Conservation (phyloP, 176 grass and related monocot species). For the Paspalum vaginatum region DNA sequence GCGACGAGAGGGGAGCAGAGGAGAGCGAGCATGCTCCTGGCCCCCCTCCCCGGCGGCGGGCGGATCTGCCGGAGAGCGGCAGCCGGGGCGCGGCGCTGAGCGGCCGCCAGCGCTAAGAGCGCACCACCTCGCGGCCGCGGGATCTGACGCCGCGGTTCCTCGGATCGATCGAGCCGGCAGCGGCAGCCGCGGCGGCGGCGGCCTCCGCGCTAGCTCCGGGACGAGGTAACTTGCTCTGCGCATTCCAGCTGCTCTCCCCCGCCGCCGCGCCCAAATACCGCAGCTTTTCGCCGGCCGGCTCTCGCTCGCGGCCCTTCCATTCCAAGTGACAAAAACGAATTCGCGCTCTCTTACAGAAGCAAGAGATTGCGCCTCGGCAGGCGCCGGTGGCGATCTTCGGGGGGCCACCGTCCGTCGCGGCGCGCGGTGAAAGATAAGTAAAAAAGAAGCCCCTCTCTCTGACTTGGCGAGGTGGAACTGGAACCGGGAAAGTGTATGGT, state of each 20-base stretch:
- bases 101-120: background rate
- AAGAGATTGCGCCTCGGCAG: background rate
- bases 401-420: background rate
- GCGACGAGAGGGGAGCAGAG: background rate
- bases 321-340: background rate
- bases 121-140: conserved; percentile 11
- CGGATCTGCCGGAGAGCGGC: conserved; percentile 50
- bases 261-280: conserved; percentile 42
- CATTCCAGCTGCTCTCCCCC: conserved; percentile 25
- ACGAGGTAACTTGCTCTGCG: conserved; percentile 17
- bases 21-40: conserved; percentile 37
- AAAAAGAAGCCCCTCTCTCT: background rate
- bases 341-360: background rate
- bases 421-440: background rate
- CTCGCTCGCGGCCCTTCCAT: background rate
- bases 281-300: too few species aligned
- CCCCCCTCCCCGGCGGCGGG: conserved; percentile 37
- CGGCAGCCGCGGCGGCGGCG: background rate
- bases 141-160: conserved; percentile 45
- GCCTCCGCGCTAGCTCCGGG: background rate
- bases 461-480: conserved; percentile 41
- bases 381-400: background rate
- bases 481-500: conserved; percentile 44
- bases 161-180: conserved; percentile 18
- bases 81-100: conserved; percentile 21